Evolutionary conservation across 2,329 filamentous ascomycete species (phyloP).

Genomic region (Pseudogymnoascus verrucosus): DNA sequence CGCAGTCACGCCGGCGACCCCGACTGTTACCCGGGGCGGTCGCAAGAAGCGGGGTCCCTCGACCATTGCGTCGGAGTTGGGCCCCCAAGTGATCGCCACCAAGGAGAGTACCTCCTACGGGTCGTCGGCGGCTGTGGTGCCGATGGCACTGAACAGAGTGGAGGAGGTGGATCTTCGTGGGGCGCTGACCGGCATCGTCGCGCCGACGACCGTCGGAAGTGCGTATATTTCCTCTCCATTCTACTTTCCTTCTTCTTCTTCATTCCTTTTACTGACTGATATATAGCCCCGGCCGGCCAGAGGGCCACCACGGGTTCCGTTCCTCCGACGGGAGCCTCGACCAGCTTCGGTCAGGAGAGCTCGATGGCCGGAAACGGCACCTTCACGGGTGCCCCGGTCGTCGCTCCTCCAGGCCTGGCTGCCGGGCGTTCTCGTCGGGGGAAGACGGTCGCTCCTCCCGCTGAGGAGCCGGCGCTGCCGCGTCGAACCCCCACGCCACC

Average conservation of each 20-base stretch:
- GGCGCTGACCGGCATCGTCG: slow-evolving; percentile 1
- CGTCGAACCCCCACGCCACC: background rate
- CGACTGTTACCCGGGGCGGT: background rate
- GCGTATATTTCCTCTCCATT: background rate
- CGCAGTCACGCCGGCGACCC: background rate
- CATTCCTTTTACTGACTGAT: background rate
- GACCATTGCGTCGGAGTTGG: slow-evolving; percentile 4
- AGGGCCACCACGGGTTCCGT: slow-evolving; percentile 6
- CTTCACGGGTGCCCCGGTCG: background rate
- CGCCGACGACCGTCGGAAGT: background rate
- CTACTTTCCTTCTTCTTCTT: background rate
- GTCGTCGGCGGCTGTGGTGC: slow-evolving; percentile 4
- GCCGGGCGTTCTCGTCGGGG: background rate
- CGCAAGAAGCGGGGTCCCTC: slow-evolving; percentile 5
- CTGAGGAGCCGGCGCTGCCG: background rate
- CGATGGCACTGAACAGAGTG: slow-evolving; percentile 1
- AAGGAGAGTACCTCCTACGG: slow-evolving; percentile 10
- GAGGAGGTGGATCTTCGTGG: slow-evolving; percentile 2
- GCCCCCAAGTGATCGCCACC: background rate
- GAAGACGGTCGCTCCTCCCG: background rate
- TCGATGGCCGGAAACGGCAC: background rate
- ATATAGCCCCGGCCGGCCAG: slow-evolving; percentile 1
- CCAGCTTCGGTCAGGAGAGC: slow-evolving; percentile 2
- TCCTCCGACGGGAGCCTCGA: slow-evolving; percentile 1
- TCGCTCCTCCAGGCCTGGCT: background rate